Base-by-base conservation (phyloP, 805 yeast species). In the Yarrowia osloensis region DNA sequence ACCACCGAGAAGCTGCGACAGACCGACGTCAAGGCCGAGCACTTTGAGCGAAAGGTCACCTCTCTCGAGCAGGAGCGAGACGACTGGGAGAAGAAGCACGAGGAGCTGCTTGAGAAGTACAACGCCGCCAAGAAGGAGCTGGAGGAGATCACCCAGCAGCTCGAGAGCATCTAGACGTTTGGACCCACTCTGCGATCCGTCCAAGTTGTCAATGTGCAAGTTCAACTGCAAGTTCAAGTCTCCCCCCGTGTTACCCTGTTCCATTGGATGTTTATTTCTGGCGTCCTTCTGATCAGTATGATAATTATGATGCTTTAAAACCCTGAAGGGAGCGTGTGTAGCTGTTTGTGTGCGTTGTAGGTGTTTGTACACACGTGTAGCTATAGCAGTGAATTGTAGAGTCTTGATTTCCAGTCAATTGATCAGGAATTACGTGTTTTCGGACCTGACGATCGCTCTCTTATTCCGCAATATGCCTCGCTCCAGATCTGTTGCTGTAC, bases 71-170 rank as follows among this genome's bases (percentile, higher is more conserved):
- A 88, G 72, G 98, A 95, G 82, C 91, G 90, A 81, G 95, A 91
- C 73, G 90, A 88, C 70, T 85, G 90, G 85, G 98, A 95, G 83
- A 85, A 85, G 82, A 92, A 91, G 81, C 89, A 83, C 76, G 98
- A 94, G 82, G 97, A 91, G 77, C 82, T 94, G 78, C 83, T 88
- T 73, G 87, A 84, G 76, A 88, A 93, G 81, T 88, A 91, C 85
- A 82, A 83, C 77, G 84, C 86, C 72, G 94, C 97, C 71, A 89
- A 91, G 85, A 86, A 90, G 73, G 99, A 95, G 81, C 86, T 95
- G 82, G 98, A 95, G 74, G 97, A 93, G 82, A 93, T 95, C 82
- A 88, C 92, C 79, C 91, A 92, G 78, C 97, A 96, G 82, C 88
- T 95, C 80, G 98, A 95, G 81, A 86, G 77, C 67, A 74, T 80